phyloP scores from a whole-genome alignment of 345 rosid species.

The Toxicodendron radicans region DNA sequence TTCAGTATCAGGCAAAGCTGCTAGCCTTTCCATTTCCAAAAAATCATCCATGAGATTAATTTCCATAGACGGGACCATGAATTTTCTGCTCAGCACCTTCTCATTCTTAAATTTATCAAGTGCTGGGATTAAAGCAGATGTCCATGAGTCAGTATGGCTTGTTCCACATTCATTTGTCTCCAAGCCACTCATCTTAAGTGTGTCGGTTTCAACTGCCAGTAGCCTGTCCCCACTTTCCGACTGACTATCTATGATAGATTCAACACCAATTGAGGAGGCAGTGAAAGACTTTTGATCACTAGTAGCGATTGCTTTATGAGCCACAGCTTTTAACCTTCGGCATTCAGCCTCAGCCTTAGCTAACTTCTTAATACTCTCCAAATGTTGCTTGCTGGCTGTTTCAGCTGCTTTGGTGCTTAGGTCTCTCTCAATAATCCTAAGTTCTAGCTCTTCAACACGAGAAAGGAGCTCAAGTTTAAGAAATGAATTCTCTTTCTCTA shows the following conservation, averaged over 20 bases:
- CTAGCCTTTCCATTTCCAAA: conserved; percentile 93
- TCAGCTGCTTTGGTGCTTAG: conserved; percentile 88
- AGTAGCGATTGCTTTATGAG: conserved; percentile 39
- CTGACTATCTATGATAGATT: conserved; percentile 67
- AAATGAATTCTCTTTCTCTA: conserved; percentile 62
- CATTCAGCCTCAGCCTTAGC: conserved; percentile 83
- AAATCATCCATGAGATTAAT: conserved; percentile 93
- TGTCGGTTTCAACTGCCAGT: conserved; percentile 49
- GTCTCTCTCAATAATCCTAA: conserved; percentile 71
- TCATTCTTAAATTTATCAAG: conserved; percentile 41
- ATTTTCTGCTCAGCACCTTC: conserved; percentile 35
- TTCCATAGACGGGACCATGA: conserved; percentile 42
- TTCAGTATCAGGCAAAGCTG: conserved; percentile 50
- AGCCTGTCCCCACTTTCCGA: conserved; percentile 61
- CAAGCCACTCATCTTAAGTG: conserved; percentile 25
- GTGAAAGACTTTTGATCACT: conserved; percentile 35
- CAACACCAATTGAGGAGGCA: conserved; percentile 50
- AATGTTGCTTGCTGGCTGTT: conserved; percentile 80
- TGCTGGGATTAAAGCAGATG: conserved; percentile 35
- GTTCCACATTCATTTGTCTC: conserved; percentile 31
- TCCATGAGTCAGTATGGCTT: conserved; percentile 36
- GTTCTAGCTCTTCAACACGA: conserved; percentile 54
- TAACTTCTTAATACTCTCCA: conserved; percentile 78
- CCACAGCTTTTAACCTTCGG: conserved; percentile 55
- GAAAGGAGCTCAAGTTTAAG: conserved; percentile 56